These are phyloP conservation scores for Hemisphaericaspora xylanilytica DNA, from an alignment of 1,139 yeast species.

Conservation along the genomic window DNA sequence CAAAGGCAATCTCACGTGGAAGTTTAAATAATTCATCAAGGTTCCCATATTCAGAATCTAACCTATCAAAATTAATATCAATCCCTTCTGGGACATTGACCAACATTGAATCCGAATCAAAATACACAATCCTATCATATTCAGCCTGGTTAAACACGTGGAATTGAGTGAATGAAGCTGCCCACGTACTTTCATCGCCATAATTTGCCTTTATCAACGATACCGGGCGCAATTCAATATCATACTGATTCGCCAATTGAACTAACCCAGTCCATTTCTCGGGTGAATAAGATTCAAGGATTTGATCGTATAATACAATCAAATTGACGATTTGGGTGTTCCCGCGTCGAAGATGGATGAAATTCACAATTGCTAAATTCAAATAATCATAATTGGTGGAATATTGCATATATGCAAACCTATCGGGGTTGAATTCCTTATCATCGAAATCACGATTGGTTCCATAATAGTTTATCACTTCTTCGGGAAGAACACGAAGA, in stretches of 20 bases:
- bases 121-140: slow-evolving; percentile 37
- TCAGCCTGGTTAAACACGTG: slow-evolving; percentile 49
- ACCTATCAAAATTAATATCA: slow-evolving; percentile 11
- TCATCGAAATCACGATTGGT: slow-evolving; percentile 8
- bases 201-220: slow-evolving; percentile 15
- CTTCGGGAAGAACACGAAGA: slow-evolving; percentile 24
- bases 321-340: slow-evolving; percentile 23
- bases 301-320: slow-evolving; percentile 26
- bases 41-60: slow-evolving; percentile 16
- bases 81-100: slow-evolving; percentile 12
- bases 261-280: slow-evolving; percentile 15
- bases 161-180: slow-evolving; percentile 53
- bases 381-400: slow-evolving; percentile 35
- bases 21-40: slow-evolving; percentile 35
- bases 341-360: slow-evolving; percentile 22
- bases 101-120: slow-evolving; percentile 46
- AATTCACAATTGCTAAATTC: slow-evolving; percentile 33
- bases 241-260: slow-evolving; percentile 14
- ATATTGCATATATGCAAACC: slow-evolving; percentile 35
- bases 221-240: slow-evolving; percentile 24
- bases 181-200: slow-evolving; percentile 38
- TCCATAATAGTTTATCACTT: slow-evolving; percentile 18
- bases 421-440: slow-evolving; percentile 11
- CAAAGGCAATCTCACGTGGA: slow-evolving; percentile 27
- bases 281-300: slow-evolving; percentile 16